Evolutionary conservation across 2,329 filamentous ascomycete genomes (phyloP).

Genomic region (Pseudomassariella vexata): DNA sequence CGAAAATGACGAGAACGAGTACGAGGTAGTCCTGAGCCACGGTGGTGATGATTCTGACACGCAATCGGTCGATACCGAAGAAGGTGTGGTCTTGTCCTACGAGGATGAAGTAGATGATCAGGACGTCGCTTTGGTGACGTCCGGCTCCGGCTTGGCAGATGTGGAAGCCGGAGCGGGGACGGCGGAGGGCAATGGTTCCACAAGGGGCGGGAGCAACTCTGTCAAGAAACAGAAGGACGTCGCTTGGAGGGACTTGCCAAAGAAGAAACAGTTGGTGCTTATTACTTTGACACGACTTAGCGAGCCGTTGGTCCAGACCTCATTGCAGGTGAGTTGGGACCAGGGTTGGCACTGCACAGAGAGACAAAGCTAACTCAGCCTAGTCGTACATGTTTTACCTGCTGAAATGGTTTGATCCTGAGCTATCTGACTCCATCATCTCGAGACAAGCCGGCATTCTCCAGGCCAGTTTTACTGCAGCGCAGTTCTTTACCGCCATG

Average conservation of each 20-base stretch:
- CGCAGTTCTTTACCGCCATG: slow-evolving; percentile 78
- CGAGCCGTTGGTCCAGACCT: slow-evolving; percentile 77
- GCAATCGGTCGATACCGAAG: too few species aligned
- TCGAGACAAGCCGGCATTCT: slow-evolving; percentile 72
- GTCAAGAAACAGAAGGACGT: slow-evolving; percentile 7
- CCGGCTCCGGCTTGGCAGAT: too few species aligned
- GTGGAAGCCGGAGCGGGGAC: neutral
- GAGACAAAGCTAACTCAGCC: neutral
- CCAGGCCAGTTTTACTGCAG: slow-evolving; percentile 72
- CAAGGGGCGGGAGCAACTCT: neutral
- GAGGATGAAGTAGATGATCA: too few species aligned
- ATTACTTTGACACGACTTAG: slow-evolving; percentile 73
- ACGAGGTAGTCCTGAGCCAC: too few species aligned
- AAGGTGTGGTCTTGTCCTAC: too few species aligned
- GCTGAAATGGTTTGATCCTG: slow-evolving; percentile 66
- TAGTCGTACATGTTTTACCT: slow-evolving; percentile 84
- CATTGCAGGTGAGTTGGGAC: slow-evolving; percentile 40
- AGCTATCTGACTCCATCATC: slow-evolving; percentile 56
- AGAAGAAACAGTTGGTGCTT: slow-evolving; percentile 71
- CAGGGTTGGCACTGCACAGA: neutral
- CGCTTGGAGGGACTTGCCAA: slow-evolving; percentile 48
- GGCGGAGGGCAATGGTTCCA: neutral
- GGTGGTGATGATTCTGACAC: too few species aligned
- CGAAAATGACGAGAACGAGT: too few species aligned
- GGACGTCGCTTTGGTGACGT: too few species aligned